These are phyloP conservation scores for Endotrypanum monterogeii DNA, from an alignment of 208 protist genomes.

Conservation along the genomic window DNA sequence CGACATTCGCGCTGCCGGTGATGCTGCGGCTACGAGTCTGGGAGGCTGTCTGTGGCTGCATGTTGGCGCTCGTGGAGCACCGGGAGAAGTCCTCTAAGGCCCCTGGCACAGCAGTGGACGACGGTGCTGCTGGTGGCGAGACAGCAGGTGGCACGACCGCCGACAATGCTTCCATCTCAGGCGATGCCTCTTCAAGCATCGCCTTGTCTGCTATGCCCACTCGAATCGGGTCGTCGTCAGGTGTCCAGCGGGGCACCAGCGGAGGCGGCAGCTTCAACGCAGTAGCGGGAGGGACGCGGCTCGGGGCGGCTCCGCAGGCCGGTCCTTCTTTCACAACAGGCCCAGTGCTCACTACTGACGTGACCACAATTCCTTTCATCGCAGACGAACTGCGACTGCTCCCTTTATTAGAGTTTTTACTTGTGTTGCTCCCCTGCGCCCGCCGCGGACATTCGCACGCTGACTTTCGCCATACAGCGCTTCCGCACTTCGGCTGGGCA, in stretches of 20 bases:
- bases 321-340: conserved; percentile 3
- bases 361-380: conserved; percentile 58
- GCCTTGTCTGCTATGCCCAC: not conserved
- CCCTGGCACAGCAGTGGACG: not conserved
- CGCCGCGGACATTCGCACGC: conserved; percentile 30
- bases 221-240: not conserved
- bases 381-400: conserved; percentile 60
- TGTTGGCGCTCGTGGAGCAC: conserved; percentile 25
- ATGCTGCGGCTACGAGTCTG: conserved; percentile 24
- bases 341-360: conserved; percentile 33
- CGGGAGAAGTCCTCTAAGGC: conserved; percentile 1
- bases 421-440: conserved; percentile 56
- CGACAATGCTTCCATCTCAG: not conserved
- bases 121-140: not conserved
- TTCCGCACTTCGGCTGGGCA: conserved; percentile 64
- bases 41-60: conserved; percentile 35
- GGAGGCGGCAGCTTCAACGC: not conserved
- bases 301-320: not conserved
- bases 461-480: conserved; percentile 56
- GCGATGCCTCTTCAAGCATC: not conserved
- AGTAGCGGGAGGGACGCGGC: not conserved
- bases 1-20: conserved; percentile 29
- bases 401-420: conserved; percentile 70
- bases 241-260: not conserved
- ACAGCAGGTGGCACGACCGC: not conserved